Base-by-base conservation (phyloP, 2,329 filamentous ascomycete species). In the Cercospora sesami region DNA sequence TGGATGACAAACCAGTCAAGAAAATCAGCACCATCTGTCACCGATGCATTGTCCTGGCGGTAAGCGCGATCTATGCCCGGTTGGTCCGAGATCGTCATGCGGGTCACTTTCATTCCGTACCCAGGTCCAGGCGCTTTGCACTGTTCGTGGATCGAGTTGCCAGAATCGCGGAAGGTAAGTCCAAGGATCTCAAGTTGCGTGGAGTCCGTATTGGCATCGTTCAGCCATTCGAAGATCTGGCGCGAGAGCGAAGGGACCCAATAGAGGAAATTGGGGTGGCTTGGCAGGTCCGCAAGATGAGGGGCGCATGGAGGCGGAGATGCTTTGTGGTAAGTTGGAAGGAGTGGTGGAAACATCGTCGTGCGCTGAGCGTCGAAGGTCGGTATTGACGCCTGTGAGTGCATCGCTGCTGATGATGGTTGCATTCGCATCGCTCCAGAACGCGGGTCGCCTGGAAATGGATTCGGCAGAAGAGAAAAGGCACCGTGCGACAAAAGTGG, bases 1-100 rank as follows among this genome's bases (percentile, higher is more conserved):
- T 57, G n/a, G 21, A 64, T 59, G 10, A 58, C 53, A 23, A 64
- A 58, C 48, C 63, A 64, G 26, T 64, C 51, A 2, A 64, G 63
- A 12, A 59, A 14, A 9, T 63, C 42, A 31, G 45, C 26, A 30
- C 28, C 61, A 33, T 28, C 21, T n/a, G n/a, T 33, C 42, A 33
- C 23, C 21, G n/a, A 39, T 28, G 23, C 30, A 26, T 51, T 23
- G 45, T 51, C 21, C 45, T 14, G 45, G 10, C 45, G 45, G 9
- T 14, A 21, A 23, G 45, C 23, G 23, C n/a, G 60, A 28, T 42
- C 31, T 6, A 28, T 58, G 12, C 21, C 21, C 18, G 51, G 51
- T 21, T 58, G 62, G 14, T 26, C 23, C 7, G 51, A 59, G 36
- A 64, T 64, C 6, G 63, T 64, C 33, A 58, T 58, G 31, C 63